Evolutionary conservation across 2,329 filamentous ascomycete genomes (phyloP), one percentile per base, ranked within the genome.

Genomic region (Didymella arachidicola): DNA sequence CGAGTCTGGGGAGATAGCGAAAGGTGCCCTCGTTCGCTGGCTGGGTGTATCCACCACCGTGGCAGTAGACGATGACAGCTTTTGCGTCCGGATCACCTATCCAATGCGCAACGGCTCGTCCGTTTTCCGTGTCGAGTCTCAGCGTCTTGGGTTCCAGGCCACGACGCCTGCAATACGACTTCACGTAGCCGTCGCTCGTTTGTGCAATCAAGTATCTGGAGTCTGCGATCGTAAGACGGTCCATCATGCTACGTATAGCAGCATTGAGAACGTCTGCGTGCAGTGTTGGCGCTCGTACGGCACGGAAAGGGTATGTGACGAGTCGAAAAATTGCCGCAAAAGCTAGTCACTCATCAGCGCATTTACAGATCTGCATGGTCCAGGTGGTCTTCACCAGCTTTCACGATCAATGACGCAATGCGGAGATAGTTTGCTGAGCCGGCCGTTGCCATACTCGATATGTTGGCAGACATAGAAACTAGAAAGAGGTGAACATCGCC

Each of bases 371-470:
- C 16, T 14, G 7, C 7, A 19, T 4, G 25, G 10, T 18, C n/a
- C 10, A 19, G 22, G 25, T 14, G 3, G 18, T 36, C 48, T 34
- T 29, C 14, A 53, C 55, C 44, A 12, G 44, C 45, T 25, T 45
- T 53, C 12, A 44, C 14, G 10, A 53, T n/a, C 38, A 58, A 26
- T 39, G 44, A 45, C 18, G 25, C 44, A 34, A 73, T 72, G 14
- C 55, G 73, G 44, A 67, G 67, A 7, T 72, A 62, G 60, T 62
- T 72, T 26, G 70, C 69, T 12, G 65, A 75, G 62, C 67, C 66
- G 27, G 50, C 36, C 26, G n/a, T 72, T n/a, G 61, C 68, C 6
- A 25, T 72, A 12, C 14, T 12, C 7, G 42, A n/a, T 32, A 53
- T 53, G 26, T n/a, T 39, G 50, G 18, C 22, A 10, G 18, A 8